Evolutionary conservation across 225 moss, liverwort and hornwort genomes (phyloP), one percentile per base, ranked within the genome.

Genomic region (Asterella californica): DNA sequence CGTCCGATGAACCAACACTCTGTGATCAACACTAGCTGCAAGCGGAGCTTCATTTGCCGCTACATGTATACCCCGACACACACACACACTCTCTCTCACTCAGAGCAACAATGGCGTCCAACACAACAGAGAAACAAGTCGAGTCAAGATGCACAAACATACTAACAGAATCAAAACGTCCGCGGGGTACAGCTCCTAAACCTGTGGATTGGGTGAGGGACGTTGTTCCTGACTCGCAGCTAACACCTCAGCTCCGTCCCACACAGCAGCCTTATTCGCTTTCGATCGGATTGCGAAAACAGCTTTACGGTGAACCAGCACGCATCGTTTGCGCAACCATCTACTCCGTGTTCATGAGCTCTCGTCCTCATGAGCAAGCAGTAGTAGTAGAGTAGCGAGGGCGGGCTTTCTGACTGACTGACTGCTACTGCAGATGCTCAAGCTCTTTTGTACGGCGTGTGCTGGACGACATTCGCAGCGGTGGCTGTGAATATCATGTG

Each of bases 371-470:
- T 32, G 0, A 12, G 63, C 9, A 10, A 12, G 33, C 0, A 33
- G 33, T 4, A 65, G 33, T 33, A 30, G 65, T 65, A 65, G 65
- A 65, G 21, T 65, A 33, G 65, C 33, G 32, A 17, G 65, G 65
- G 30, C 33, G 33, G 30, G 65, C 10, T 65, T 11, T 27, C 27
- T 27, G 63, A 0, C 65, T 32, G 65, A 12, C 33, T 65, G 65
- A 5, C 62, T 5, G 62, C 25, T 3, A n/a, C 57, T 6, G 62
- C 62, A 27, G 62, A 62, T 5, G 25, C 62, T 10, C 27, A 62
- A 62, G 62, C 62, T 62, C 42, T 62, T 62, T 62, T 27, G 62
- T 62, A 62, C 62, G 62, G 18, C 57, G 57, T 57, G 57, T 57
- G 57, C 57, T 57, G 57, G 57, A 57, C 57, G 57, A 57, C 57